Conservation (phyloP, 768 basidiomycete genomes). For the Phylloporus sp. region DNA sequence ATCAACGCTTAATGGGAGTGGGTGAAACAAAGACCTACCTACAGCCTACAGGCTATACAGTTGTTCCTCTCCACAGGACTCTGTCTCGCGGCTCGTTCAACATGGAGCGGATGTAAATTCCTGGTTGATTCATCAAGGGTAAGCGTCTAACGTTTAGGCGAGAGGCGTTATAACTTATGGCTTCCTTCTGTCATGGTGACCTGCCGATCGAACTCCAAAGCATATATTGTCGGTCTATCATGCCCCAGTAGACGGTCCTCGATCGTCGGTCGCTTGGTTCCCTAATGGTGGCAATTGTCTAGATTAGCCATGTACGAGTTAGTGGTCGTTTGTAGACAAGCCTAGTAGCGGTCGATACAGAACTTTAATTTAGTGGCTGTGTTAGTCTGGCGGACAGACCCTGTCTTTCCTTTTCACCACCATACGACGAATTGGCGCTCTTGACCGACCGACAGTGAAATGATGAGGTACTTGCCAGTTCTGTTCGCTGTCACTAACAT, state of each 20-base stretch:
- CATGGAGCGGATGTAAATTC: background rate
- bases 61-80: background rate
- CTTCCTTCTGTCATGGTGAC: no score
- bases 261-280: background rate
- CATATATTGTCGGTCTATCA: background rate
- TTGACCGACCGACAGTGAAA: background rate
- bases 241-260: background rate
- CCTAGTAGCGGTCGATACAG: background rate
- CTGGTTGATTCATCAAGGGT: background rate
- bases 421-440: background rate
- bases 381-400: background rate
- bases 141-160: no score
- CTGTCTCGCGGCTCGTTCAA: background rate
- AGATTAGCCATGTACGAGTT: no score
- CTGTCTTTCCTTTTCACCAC: background rate
- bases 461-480: slow-evolving; percentile 6
- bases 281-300: background rate
- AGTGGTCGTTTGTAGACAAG: no score
- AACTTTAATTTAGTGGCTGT: slow-evolving; percentile 1
- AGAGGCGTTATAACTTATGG: no score
- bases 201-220: background rate
- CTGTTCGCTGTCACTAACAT: slow-evolving; percentile 12
- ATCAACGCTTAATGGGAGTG: background rate
- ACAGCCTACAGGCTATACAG: background rate
- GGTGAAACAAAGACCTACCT: background rate